Percentiles rank a stretch among this genome's conserved stretches.
Conservation (phyloP, 1,139 yeast species). For the Citeromyces siamensis region DNA sequence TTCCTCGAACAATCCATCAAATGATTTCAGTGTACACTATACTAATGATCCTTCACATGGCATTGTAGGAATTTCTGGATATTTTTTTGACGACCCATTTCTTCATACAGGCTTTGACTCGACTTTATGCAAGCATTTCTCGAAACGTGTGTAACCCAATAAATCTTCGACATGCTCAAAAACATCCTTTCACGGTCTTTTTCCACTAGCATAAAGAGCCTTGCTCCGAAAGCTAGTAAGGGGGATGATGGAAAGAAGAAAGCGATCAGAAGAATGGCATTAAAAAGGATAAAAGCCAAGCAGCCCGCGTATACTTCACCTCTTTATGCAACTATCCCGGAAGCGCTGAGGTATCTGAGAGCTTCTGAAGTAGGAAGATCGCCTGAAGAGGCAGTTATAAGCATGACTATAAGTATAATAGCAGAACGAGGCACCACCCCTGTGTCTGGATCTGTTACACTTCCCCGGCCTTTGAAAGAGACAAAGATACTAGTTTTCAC, state of each 20-base stretch:
- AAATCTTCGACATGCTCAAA: too few relatives aligned
- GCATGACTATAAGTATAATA: slow-evolving; percentile 54
- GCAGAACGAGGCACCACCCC: slow-evolving; percentile 76
- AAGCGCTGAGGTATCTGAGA: slow-evolving; percentile 67
- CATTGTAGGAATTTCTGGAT: too few relatives aligned
- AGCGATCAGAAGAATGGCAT: slow-evolving; percentile 21
- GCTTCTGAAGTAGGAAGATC: slow-evolving; percentile 90
- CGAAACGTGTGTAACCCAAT: too few relatives aligned
- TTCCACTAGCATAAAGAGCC: neutral
- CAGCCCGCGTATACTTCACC: slow-evolving; percentile 40
- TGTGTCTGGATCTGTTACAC: slow-evolving; percentile 56
- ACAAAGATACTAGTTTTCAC: slow-evolving; percentile 63
- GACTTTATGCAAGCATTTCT: too few relatives aligned
- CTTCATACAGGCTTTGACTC: too few relatives aligned
- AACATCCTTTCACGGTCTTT: too few relatives aligned
- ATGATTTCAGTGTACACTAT: too few relatives aligned
- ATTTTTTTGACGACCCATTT: too few relatives aligned
- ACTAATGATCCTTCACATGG: too few relatives aligned
- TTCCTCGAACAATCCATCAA: too few relatives aligned
- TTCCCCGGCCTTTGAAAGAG: slow-evolving; percentile 65
- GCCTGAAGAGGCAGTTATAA: slow-evolving; percentile 50
- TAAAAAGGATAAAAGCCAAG: slow-evolving; percentile 26
- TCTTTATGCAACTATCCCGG: slow-evolving; percentile 57
- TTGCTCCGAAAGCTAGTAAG: neutral
- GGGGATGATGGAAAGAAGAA: slow-evolving; percentile 9